A percentile compares a stretch with the other conserved stretches of the same genome.
These are phyloP conservation scores for Kalmanozyma brasiliensis DNA, from an alignment of 1,284 basidiomycete genomes.

Conservation along the genomic window DNA sequence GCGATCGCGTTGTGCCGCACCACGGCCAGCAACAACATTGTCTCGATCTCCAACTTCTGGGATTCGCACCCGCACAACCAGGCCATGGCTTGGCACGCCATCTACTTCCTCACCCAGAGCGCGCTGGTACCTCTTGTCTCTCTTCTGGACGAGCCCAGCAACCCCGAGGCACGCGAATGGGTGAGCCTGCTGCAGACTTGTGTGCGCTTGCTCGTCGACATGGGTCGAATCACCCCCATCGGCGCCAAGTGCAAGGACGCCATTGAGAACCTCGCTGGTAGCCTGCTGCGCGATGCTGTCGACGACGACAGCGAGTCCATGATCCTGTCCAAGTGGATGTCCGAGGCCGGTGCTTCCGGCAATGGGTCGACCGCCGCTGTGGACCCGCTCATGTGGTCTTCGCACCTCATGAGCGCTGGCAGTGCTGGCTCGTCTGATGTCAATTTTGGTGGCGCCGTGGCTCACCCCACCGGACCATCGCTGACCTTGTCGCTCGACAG, in stretches of 20 bases:
- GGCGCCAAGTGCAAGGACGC: conserved; percentile 51
- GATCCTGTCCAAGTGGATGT: conserved; percentile 36
- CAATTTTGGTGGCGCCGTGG: conserved; percentile 17
- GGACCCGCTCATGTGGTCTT: conserved; percentile 40
- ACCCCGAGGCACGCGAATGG: conserved; percentile 41
- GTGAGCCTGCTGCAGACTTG: conserved; percentile 35
- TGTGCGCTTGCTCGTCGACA: conserved; percentile 39
- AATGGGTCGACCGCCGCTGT: conserved; percentile 15
- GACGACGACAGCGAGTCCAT: conserved; percentile 28
- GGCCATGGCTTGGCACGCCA: conserved; percentile 51
- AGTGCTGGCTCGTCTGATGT: conserved; percentile 19
- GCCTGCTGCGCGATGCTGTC: conserved; percentile 18
- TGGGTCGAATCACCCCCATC: conserved; percentile 46
- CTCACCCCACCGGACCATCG: conserved; percentile 35
- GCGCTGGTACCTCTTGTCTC: conserved; percentile 48
- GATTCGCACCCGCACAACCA: conserved; percentile 51
- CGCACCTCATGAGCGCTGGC: conserved; percentile 27
- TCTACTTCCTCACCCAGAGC: conserved; percentile 52
- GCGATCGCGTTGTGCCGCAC: conserved; percentile 46
- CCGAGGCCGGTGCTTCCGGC: conserved; percentile 14
- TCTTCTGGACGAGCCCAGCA: conserved; percentile 39
- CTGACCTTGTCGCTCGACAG: conserved; percentile 49
- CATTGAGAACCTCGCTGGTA: conserved; percentile 38
- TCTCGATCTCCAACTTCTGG: conserved; percentile 49
- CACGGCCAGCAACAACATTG: conserved; percentile 47